A percentile compares a stretch with the other conserved stretches of the same genome.
Evolutionary conservation across 129 eudicot genomes (phyloP).

Genomic region (Kitagawia praeruptora): DNA sequence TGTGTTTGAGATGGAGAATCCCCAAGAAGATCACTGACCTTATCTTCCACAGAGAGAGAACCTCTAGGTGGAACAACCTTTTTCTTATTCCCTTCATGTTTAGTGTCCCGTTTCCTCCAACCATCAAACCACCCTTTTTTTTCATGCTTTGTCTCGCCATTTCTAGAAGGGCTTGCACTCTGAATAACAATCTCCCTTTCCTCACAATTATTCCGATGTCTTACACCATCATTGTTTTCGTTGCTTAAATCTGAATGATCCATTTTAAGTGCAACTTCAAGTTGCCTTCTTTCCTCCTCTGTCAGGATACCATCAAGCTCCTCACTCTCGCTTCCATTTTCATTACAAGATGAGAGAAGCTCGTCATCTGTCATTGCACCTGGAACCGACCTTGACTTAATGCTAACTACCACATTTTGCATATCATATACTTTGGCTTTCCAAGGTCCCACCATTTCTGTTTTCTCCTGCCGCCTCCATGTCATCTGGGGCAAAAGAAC

Average conservation of each 20-base stretch:
- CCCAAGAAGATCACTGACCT: constrained; percentile 16
- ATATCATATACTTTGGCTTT: constrained; percentile 48
- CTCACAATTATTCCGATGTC: constrained; percentile 25
- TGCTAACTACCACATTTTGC: constrained; percentile 45
- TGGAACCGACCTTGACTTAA: constrained; percentile 34
- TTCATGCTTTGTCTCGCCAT: constrained; percentile 17
- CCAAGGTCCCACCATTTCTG: constrained; percentile 40
- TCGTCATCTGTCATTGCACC: constrained; percentile 41
- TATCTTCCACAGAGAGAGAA: constrained; percentile 22
- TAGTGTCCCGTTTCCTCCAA: constrained; percentile 41
- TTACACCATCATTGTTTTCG: constrained; percentile 20
- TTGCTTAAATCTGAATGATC: constrained; percentile 19
- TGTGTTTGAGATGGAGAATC: constrained; percentile 20
- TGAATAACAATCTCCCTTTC: constrained; percentile 26
- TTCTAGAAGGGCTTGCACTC: constrained; percentile 15
- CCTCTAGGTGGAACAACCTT: constrained; percentile 12
- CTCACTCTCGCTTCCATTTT: constrained; percentile 30
- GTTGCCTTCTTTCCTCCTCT: constrained; percentile 41
- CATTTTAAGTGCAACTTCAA: constrained; percentile 33
- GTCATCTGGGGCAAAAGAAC: constrained; percentile 49
- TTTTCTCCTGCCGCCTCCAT: constrained; percentile 40
- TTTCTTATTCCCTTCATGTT: constrained; percentile 24
- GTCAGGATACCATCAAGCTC: constrained; percentile 38
- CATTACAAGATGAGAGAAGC: constrained; percentile 21
- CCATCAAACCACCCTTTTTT: constrained; percentile 52